Evolutionary conservation across 1,139 yeast genomes (phyloP), one percentile per base, ranked within the genome.

Genomic region (Saccharomycopsis phalli): DNA sequence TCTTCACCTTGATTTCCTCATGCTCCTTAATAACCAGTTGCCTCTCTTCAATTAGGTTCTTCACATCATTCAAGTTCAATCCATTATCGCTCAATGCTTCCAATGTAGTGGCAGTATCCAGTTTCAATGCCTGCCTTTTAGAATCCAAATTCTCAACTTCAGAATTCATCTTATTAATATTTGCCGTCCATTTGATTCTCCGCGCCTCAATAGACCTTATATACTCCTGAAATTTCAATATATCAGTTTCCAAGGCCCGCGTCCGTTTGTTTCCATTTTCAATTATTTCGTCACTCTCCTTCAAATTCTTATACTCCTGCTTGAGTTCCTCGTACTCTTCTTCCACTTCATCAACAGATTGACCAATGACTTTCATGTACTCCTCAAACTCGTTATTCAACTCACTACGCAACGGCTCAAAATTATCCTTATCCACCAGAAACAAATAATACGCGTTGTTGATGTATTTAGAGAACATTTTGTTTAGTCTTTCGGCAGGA

Each of bases 221-320:
- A 53, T 81, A 83, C 16, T 76, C 80, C 51, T 74, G 70, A 54
- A 83, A 81, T 55, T 81, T 81, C 36, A 66, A 63, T 34, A 81
- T 65, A 59, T 87, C 96, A 45, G 76, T 74, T 50, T 80, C 81
- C 43, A 87, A 61, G 0, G 86, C 86, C 43, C 63, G 66, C 5
- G 76, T 66, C 54, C 80, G 78, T 50, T 69, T 67, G 48, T 72
- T 72, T 17, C 79, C 68, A 14, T 61, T 53, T 14, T 61, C 66
- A 50, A 66, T 61, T 49, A 56, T 62, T 37, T 66, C 65, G 19
- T 65, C 61, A 26, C 62, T 65, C 33, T 58, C 59, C 16, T 58
- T 50, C 17, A 66, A 47, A 11, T 45, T 50, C 21, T 58, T 54
- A 46, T 56, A 57, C 16, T 50, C 47, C 1, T 57, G 53, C 29